phyloP scores from a whole-genome alignment of 805 yeast species.

The Suhomyces pyralidae region DNA sequence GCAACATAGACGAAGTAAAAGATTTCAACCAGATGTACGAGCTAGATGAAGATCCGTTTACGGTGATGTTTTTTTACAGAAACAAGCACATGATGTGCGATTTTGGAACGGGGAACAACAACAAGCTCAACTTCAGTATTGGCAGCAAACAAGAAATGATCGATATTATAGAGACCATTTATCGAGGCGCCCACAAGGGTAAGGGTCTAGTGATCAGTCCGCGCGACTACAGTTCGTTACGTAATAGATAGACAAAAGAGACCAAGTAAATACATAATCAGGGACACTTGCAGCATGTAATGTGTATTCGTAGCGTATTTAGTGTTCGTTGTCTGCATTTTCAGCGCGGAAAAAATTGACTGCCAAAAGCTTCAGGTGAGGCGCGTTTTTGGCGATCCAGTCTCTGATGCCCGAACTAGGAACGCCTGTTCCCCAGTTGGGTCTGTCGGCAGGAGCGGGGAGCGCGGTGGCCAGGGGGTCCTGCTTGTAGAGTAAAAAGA shows the following conservation, averaged over 20 bases:
- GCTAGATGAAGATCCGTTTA: slow-evolving; percentile 63
- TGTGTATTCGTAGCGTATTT: too few relatives aligned
- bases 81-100: slow-evolving; percentile 98
- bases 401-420: slow-evolving; percentile 77
- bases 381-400: slow-evolving; percentile 64
- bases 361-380: slow-evolving; percentile 58
- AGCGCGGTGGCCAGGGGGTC: slow-evolving; percentile 41
- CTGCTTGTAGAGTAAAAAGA: slow-evolving; percentile 71
- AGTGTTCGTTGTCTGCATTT: slow-evolving; percentile 29
- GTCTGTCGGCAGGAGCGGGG: slow-evolving; percentile 51
- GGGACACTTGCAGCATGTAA: too few relatives aligned
- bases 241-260: too few relatives aligned
- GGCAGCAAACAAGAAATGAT: slow-evolving; percentile 85
- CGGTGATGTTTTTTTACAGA: slow-evolving; percentile 89
- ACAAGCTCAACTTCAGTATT: slow-evolving; percentile 77
- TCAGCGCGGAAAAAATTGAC: slow-evolving; percentile 86
- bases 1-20: slow-evolving; percentile 85
- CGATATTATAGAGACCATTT: slow-evolving; percentile 85
- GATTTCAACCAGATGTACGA: slow-evolving; percentile 90
- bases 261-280: too few relatives aligned
- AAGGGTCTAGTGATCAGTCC: slow-evolving; percentile 90
- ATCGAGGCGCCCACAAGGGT: slow-evolving; percentile 89
- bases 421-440: slow-evolving; percentile 82
- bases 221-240: slow-evolving; percentile 50
- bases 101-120: slow-evolving; percentile 96